These are phyloP conservation scores for Penicillium rolfsii DNA, from an alignment of 2,329 filamentous ascomycete species.

Conservation along the genomic window DNA sequence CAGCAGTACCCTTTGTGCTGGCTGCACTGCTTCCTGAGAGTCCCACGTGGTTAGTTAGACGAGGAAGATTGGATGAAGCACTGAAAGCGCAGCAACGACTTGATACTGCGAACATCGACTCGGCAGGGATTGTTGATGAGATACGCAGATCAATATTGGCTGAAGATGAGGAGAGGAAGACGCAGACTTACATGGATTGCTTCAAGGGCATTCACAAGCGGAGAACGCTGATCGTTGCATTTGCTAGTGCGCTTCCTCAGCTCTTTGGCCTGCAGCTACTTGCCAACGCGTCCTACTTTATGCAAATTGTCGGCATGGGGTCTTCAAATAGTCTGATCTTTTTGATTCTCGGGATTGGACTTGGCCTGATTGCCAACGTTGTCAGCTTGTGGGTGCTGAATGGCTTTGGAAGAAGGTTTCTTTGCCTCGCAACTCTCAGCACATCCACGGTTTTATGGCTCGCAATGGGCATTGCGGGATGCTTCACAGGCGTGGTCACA, in stretches of 20 bases:
- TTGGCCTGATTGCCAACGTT: conserved; percentile 49
- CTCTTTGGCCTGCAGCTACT: conserved; percentile 51
- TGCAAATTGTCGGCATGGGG: conserved; percentile 33
- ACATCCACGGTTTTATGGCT: conserved; percentile 45
- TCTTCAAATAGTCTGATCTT: conserved; percentile 42
- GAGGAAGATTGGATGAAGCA: conserved; percentile 39
- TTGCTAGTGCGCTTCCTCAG: conserved; percentile 47
- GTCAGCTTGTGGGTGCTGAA: conserved; percentile 50
- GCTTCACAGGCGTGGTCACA: conserved; percentile 40
- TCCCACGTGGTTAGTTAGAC: conserved; percentile 53
- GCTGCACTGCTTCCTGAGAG: conserved; percentile 54
- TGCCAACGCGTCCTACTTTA: conserved; percentile 45
- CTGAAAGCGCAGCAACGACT: conserved; percentile 21
- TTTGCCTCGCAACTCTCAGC: conserved; percentile 43
- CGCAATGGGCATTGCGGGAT: conserved; percentile 51
- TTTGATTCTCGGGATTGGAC: conserved; percentile 50
- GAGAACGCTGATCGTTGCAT: conserved; percentile 33
- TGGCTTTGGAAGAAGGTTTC: conserved; percentile 43
- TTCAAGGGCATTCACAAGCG: conserved; percentile 27
- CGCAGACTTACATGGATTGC: conserved; percentile 38
- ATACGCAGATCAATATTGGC: conserved; percentile 25
- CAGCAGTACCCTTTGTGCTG: conserved; percentile 47
- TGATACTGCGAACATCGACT: conserved; percentile 9
- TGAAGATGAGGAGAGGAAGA: conserved; percentile 47
- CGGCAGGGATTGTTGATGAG: conserved; percentile 14